Evolutionary conservation across 78 protist genomes (phyloP).

Genomic region (Trichosphaerium sp.): DNA sequence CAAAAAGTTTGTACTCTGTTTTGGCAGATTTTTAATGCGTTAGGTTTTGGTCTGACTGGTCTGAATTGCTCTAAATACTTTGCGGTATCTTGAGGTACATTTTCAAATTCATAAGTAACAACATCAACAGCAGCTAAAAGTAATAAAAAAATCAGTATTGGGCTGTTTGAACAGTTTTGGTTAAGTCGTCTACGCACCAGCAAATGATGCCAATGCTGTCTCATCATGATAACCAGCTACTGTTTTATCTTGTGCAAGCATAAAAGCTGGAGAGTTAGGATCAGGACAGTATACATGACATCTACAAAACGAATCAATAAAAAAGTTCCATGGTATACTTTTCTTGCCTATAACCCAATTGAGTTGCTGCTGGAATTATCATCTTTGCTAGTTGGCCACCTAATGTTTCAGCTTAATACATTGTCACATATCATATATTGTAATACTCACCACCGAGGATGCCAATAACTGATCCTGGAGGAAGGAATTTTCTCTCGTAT

Average conservation of each 20-base stretch:
- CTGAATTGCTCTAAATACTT: neutral
- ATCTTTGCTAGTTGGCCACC: slow-evolving; percentile 51
- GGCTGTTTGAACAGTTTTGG: too few relatives aligned
- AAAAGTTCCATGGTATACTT: neutral
- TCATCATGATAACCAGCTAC: too few relatives aligned
- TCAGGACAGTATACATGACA: too few relatives aligned
- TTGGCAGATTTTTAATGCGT: slow-evolving; percentile 18
- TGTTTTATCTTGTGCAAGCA: too few relatives aligned
- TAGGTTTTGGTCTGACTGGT: slow-evolving; percentile 53
- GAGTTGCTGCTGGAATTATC: slow-evolving; percentile 44
- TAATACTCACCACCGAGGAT: slow-evolving; percentile 56
- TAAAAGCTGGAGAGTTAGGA: too few relatives aligned
- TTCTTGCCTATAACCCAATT: slow-evolving; percentile 28
- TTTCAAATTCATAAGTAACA: slow-evolving; percentile 55
- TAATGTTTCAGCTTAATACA: too few relatives aligned
- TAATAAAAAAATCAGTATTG: too few relatives aligned
- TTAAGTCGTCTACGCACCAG: too few relatives aligned
- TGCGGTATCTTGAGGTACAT: slow-evolving; percentile 11
- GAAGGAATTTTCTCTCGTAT: too few relatives aligned
- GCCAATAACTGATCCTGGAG: slow-evolving; percentile 23
- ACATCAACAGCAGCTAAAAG: slow-evolving; percentile 54
- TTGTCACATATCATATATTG: too few relatives aligned
- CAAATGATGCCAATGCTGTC: too few relatives aligned
- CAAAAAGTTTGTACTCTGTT: too few relatives aligned
- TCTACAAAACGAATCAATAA: neutral